Base-by-base conservation (phyloP, 2,329 filamentous ascomycete species). In the Zasmidium citrigriseum region DNA sequence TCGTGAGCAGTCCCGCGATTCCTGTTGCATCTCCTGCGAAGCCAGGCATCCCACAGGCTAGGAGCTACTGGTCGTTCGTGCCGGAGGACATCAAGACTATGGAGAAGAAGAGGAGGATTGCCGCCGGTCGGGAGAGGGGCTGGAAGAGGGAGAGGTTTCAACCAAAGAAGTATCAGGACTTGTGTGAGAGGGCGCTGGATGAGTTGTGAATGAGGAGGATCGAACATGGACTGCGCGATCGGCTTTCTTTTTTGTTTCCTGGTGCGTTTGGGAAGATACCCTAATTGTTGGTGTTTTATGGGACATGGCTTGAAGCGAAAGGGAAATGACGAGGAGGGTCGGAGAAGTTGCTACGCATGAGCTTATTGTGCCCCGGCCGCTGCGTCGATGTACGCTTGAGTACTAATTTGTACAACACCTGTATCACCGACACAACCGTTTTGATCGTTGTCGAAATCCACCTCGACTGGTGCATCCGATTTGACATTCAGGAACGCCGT, bases 71-170 rank as follows among this genome's bases (percentile, higher is more conserved):
- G 64, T 67, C 65, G 4, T 67, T 67, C 44, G 64, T 62, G 38
- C 65, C 65, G 4, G 64, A 63, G 58, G 63, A 68, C 34, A 58
- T 63, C 24, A 65, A 66, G 51, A 55, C 58, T n/a, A 57, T 63
- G 16, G 68, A 70, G 60, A 70, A 64, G 64, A 49, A 61, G 49
- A 60, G 46, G 51, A 58, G 67, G 21, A 68, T 72, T 21, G 59
- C 69, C 24, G 64, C 57, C 20, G 70, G 71, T 0, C 65, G 69
- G 25, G 59, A 61, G 46, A 65, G 67, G 47, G 57, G 57, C 1
- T 73, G 70, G 71, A 50, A 51, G 58, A 59, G 60, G 50, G 58
- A 66, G 52, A 62, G 70, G 23, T 73, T 73, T 49, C 60, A 68
- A 14, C 55, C 67, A 3, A 54, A 51, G 34, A 67, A 47, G 49